These are phyloP conservation scores for Trichoderma semiorbis DNA, from an alignment of 2,329 filamentous ascomycete species.

Conservation along the genomic window DNA sequence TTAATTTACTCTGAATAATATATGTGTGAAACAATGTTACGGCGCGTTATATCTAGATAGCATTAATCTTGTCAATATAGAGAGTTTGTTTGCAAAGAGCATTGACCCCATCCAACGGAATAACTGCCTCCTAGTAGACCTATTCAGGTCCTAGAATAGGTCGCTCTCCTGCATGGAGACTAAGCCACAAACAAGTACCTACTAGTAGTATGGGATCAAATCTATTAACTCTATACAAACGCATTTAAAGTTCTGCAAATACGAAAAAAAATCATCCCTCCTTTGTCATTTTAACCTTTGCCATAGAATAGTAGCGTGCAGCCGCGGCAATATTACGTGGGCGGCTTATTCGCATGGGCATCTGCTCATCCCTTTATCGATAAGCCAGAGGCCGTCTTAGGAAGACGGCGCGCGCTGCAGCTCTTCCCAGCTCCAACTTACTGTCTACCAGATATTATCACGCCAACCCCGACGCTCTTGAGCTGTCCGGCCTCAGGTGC, in stretches of 20 bases:
- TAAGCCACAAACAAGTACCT: neutral
- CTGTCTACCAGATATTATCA: neutral
- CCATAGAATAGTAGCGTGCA: neutral
- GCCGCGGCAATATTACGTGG: neutral
- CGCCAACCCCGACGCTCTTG: neutral
- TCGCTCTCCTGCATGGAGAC: neutral
- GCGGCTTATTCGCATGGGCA: neutral
- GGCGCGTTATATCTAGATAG: neutral
- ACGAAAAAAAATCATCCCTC: neutral
- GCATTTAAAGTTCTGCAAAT: neutral
- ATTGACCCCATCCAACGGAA: neutral
- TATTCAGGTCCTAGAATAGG: neutral
- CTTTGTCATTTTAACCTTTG: neutral
- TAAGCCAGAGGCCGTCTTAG: neutral
- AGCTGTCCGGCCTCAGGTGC: neutral
- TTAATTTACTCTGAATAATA: constrained; percentile 2
- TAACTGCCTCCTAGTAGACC: neutral
- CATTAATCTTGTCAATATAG: neutral
- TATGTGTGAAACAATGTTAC: neutral
- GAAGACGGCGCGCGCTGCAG: neutral
- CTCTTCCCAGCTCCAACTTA: neutral
- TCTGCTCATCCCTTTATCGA: neutral
- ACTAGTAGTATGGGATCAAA: neutral
- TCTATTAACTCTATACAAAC: neutral
- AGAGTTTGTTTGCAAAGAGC: neutral